These are phyloP conservation scores for Backusella tarrabulga DNA, from an alignment of 192 early-diverging fungal species.

Conservation along the genomic window DNA sequence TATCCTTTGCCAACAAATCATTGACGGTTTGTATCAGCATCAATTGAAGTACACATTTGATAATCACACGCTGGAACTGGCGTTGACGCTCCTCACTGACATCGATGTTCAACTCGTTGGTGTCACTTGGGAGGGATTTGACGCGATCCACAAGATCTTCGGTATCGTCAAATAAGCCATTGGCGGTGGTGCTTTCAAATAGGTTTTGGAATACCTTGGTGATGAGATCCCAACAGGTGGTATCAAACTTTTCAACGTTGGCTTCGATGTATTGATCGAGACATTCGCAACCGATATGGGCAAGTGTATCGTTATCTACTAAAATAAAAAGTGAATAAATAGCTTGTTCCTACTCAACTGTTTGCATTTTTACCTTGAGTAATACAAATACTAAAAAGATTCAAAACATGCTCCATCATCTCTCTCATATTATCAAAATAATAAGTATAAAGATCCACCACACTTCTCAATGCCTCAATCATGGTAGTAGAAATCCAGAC, in stretches of 20 bases:
- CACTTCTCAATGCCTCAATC: constrained; percentile 86
- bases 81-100: constrained; percentile 55
- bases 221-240: constrained; percentile 69
- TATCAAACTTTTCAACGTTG: constrained; percentile 75
- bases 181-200: constrained; percentile 80
- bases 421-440: constrained; percentile 72
- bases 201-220: constrained; percentile 68
- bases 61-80: constrained; percentile 82
- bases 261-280: constrained; percentile 84
- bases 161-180: constrained; percentile 61
- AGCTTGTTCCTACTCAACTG: background rate
- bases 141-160: constrained; percentile 34
- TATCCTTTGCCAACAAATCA: constrained; percentile 62
- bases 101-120: constrained; percentile 19
- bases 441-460: constrained; percentile 81
- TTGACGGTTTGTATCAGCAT: constrained; percentile 88
- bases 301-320: constrained; percentile 83
- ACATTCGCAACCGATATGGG: constrained; percentile 86
- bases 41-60: constrained; percentile 88
- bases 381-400: constrained; percentile 82
- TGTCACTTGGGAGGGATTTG: background rate
- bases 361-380: constrained; percentile 59
- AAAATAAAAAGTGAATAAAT: background rate
- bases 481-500: constrained; percentile 94
- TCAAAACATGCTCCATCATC: constrained; percentile 78